Percentiles rank a stretch among this genome's conserved stretches.
phyloP scores from a whole-genome alignment of 139 green algal species.

The Mesotaenium endlicherianum region DNA sequence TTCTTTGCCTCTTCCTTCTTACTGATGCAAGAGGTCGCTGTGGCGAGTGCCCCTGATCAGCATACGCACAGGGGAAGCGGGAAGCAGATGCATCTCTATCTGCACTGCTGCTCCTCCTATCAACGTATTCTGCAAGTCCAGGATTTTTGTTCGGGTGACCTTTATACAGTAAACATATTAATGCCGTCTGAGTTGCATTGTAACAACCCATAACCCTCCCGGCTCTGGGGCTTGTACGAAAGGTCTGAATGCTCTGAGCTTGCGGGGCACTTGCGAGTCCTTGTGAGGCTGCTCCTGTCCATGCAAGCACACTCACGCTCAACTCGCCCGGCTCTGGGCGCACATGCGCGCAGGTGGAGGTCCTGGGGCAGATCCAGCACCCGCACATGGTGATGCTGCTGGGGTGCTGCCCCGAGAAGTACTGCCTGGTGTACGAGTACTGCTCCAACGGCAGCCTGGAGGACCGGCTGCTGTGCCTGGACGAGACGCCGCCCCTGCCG shows the following conservation, averaged over 20 bases:
- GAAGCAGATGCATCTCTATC: no score
- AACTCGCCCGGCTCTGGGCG: neutral
- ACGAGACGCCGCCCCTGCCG: constrained; percentile 26
- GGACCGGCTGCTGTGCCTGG: constrained; percentile 44
- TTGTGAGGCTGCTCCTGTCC: no score
- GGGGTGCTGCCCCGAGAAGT: constrained; percentile 60
- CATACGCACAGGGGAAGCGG: no score
- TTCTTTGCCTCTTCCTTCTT: no score
- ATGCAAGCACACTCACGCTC: neutral
- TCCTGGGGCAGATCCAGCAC: constrained; percentile 63
- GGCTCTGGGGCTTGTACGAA: no score
- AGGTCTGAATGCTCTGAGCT: no score
- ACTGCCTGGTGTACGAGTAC: constrained; percentile 65
- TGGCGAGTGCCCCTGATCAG: no score
- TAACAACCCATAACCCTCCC: neutral
- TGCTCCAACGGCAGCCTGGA: constrained; percentile 59
- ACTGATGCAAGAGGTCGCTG: no score
- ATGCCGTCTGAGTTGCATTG: neutral
- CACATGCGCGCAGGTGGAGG: constrained; percentile 45
- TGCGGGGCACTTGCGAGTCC: no score
- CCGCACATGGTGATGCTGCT: constrained; percentile 69
- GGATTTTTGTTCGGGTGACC: neutral
- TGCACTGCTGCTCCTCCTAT: no score
- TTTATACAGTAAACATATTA: neutral
- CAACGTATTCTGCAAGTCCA: neutral